Evolutionary conservation across 2,329 filamentous ascomycete genomes (phyloP).

Genomic region (Trichoderma semiorbis): DNA sequence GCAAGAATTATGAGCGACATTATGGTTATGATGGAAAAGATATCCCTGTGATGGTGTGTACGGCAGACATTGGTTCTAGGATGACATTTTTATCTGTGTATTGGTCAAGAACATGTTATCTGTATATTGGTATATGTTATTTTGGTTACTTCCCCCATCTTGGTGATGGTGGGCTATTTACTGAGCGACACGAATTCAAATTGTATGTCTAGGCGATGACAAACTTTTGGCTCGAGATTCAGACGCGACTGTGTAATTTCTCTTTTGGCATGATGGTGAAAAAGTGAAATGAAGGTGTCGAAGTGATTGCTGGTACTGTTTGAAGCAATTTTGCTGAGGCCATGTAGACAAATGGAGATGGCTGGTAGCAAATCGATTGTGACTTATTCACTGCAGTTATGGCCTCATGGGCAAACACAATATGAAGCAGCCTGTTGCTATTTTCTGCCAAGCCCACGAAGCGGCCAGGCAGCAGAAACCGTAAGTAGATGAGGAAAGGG

Average conservation of each 20-base stretch:
- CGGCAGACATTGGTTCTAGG: not conserved
- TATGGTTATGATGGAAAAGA: slow-evolving; percentile 16
- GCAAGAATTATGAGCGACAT: slow-evolving; percentile 3
- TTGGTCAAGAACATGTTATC: not conserved
- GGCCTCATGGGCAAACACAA: not conserved
- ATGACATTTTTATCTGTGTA: not conserved
- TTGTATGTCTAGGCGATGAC: not conserved
- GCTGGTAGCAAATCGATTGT: not conserved
- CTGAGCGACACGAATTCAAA: not conserved
- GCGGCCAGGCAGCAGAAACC: not conserved
- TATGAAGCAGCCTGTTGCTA: too few relatives aligned
- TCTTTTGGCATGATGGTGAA: not conserved
- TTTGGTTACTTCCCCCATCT: not conserved
- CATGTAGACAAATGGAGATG: not conserved
- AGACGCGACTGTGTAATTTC: not conserved
- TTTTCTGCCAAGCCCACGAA: too few relatives aligned
- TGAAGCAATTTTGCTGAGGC: not conserved
- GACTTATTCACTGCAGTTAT: not conserved
- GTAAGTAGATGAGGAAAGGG: not conserved
- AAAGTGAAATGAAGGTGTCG: not conserved
- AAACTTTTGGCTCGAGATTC: not conserved
- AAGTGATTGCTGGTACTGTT: not conserved
- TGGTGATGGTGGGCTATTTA: not conserved
- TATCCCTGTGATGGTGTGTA: slow-evolving; percentile 13
- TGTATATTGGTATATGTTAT: not conserved